Percentiles rank a stretch among this genome's conserved stretches.
Evolutionary conservation across 495 filamentous ascomycete genomes (phyloP).

Genomic region (Xylaria venustula): DNA sequence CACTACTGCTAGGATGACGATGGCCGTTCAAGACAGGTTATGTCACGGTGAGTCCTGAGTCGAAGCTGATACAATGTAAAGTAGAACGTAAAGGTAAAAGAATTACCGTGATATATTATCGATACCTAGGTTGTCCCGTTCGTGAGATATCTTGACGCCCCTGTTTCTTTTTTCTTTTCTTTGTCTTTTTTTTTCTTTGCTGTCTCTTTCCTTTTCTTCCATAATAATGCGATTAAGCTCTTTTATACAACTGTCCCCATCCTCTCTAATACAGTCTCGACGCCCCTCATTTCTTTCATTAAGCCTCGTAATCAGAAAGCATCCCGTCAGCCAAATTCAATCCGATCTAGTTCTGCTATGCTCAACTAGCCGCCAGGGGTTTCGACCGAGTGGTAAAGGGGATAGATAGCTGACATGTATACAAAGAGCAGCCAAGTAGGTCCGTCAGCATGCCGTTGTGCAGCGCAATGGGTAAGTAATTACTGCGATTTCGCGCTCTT

Average conservation of each 20-base stretch:
- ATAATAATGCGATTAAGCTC: too few relatives aligned
- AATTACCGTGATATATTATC: neutral
- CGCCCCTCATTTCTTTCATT: neutral
- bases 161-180: neutral
- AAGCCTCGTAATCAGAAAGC: neutral
- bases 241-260: neutral
- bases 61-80: too few relatives aligned
- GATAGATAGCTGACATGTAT: neutral
- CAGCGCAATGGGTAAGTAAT: constrained; percentile 6
- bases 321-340: neutral
- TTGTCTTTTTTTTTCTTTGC: neutral
- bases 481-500: constrained; percentile 47
- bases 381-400: neutral
- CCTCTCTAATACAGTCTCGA: neutral
- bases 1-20: too few relatives aligned
- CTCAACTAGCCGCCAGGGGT: neutral
- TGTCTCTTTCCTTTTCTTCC: neutral
- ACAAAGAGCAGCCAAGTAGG: neutral
- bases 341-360: neutral
- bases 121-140: neutral
- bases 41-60: too few relatives aligned
- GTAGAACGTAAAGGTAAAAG: too few relatives aligned
- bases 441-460: too few relatives aligned
- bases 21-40: too few relatives aligned
- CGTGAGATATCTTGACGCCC: neutral